Percentiles rank a stretch among this genome's conserved stretches.
phyloP scores from a whole-genome alignment of 169 alveolate species.

The Eimeria necatrix region DNA sequence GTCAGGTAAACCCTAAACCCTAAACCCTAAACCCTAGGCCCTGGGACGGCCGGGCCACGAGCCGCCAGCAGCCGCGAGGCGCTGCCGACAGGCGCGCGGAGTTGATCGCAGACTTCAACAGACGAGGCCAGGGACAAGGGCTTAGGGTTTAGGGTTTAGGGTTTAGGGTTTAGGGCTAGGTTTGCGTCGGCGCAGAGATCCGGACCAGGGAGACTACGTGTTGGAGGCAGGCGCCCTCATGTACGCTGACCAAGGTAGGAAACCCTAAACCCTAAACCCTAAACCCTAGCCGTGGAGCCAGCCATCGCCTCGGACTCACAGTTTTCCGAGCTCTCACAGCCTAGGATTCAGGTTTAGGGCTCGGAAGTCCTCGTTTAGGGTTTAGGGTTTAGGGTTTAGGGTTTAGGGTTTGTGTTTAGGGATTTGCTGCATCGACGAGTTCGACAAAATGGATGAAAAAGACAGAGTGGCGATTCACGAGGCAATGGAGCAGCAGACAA shows the following conservation, averaged over 20 bases:
- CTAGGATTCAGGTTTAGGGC: not conserved
- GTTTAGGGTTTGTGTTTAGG: conserved; percentile 88
- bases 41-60: too few relatives aligned
- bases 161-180: conserved; percentile 44
- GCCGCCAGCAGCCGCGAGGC: too few relatives aligned
- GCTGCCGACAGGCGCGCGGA: too few relatives aligned
- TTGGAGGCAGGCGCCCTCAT: conserved; percentile 99
- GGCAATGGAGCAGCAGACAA: conserved; percentile 99
- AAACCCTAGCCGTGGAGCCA: not conserved
- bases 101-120: conserved; percentile 49
- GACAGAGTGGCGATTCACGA: conserved; percentile 99
- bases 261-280: conserved; percentile 27
- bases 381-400: conserved; percentile 10
- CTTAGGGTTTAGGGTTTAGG: conserved; percentile 18
- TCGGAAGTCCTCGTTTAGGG: not conserved
- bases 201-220: conserved; percentile 98
- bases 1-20: conserved; percentile 82
- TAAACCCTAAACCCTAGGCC: not conserved
- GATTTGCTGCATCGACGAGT: conserved; percentile 99
- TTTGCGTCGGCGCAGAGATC: conserved; percentile 92
- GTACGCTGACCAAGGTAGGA: conserved; percentile 79
- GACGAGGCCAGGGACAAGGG: not conserved
- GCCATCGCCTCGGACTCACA: not conserved
- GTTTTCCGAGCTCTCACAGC: too few relatives aligned
- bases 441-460: conserved; percentile 99